These are phyloP conservation scores for Naganishia randhawae DNA, from an alignment of 768 basidiomycete genomes.

Conservation along the genomic window DNA sequence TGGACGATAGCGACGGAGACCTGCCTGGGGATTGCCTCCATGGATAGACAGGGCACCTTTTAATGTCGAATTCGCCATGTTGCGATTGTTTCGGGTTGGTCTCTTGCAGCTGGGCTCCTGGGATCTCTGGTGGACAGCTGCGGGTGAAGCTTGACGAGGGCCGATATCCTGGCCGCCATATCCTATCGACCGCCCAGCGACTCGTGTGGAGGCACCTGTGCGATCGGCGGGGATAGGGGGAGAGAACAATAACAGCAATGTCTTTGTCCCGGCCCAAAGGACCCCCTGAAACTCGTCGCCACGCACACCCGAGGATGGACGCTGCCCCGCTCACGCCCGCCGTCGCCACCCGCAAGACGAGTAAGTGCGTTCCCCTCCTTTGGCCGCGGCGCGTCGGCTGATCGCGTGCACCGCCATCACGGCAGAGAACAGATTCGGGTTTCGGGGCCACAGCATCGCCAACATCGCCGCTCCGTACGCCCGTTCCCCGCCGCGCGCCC, in stretches of 20 bases:
- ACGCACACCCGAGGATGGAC: background rate
- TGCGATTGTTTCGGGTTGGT: background rate
- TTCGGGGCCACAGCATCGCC: background rate
- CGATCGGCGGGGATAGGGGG: background rate
- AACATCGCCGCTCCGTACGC: constrained; percentile 18
- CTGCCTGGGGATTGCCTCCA: constrained; percentile 92
- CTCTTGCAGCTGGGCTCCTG: no score
- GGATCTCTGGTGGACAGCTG: no score
- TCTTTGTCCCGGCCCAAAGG: background rate
- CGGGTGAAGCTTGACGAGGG: no score
- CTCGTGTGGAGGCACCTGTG: background rate
- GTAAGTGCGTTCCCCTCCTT: background rate
- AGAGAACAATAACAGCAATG: background rate
- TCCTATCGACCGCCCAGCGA: background rate
- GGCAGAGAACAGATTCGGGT: constrained; percentile 11
- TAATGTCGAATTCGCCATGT: constrained; percentile 90
- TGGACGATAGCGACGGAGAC: constrained; percentile 11
- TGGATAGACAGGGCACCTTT: constrained; percentile 83
- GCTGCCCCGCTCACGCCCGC: constrained; percentile 5
- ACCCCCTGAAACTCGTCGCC: background rate
- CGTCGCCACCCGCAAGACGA: constrained; percentile 10
- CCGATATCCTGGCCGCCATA: no score
- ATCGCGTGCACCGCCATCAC: background rate
- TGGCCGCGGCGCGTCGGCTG: background rate
- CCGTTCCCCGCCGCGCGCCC: background rate